These are phyloP conservation scores for Cubamyces sp. DNA, from an alignment of 768 basidiomycete species.

Conservation along the genomic window DNA sequence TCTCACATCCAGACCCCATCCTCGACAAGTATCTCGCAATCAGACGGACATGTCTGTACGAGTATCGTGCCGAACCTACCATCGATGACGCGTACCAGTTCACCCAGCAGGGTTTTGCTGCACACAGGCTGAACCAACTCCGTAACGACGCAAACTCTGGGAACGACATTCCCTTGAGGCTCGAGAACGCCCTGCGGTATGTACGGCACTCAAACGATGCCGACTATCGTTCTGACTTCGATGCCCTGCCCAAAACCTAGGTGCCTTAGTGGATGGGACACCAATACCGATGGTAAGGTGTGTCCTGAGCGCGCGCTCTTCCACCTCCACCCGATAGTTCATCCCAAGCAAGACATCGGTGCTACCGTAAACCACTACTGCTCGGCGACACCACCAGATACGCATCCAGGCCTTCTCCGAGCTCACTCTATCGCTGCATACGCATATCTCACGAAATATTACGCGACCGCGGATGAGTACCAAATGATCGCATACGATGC, in stretches of 20 bases:
- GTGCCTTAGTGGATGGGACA: background rate
- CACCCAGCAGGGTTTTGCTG: background rate
- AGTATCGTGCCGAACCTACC: background rate
- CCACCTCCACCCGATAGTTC: background rate
- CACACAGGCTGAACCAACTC: background rate
- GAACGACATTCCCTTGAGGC: background rate
- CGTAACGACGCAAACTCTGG: background rate
- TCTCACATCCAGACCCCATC: no score
- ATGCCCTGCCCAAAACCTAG: background rate
- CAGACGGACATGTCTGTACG: background rate
- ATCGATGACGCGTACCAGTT: background rate
- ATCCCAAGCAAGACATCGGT: background rate
- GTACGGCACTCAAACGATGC: background rate
- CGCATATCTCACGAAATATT: background rate
- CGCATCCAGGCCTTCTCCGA: background rate
- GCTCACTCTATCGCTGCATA: constrained; percentile 3
- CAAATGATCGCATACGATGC: background rate
- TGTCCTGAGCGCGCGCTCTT: background rate
- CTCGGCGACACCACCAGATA: background rate
- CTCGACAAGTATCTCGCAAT: background rate
- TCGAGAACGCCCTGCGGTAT: background rate
- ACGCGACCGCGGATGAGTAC: background rate
- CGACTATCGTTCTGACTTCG: no score
- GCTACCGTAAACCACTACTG: background rate
- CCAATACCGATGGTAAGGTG: background rate